phyloP scores from a whole-genome alignment of 2,329 filamentous ascomycete species.

The Ophiostoma fasciatum region DNA sequence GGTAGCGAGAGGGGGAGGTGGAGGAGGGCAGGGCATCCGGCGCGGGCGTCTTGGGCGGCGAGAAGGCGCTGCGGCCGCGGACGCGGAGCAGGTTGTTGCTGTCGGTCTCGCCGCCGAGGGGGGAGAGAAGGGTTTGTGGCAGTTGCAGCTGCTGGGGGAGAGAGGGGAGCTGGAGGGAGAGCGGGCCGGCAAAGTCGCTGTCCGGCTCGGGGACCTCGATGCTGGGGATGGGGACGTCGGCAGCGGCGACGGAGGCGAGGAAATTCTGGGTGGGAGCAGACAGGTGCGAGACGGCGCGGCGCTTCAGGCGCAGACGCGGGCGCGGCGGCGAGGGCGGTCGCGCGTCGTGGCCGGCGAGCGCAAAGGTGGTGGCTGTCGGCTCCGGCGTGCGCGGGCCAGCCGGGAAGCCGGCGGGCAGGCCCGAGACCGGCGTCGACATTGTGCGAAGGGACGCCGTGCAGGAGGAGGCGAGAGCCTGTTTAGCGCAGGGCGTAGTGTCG shows the following conservation, averaged over 20 bases:
- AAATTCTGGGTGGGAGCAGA: slow-evolving; percentile 49
- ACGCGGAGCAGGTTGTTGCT: slow-evolving; percentile 15
- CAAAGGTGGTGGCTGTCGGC: slow-evolving; percentile 20
- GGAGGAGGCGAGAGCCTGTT: no score
- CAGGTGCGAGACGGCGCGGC: slow-evolving; percentile 34
- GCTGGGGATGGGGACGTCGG: slow-evolving; percentile 49
- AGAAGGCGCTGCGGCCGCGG: slow-evolving; percentile 27
- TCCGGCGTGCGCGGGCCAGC: slow-evolving; percentile 37
- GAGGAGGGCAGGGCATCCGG: slow-evolving; percentile 27
- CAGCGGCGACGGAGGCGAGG: slow-evolving; percentile 50
- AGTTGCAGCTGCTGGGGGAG: background rate
- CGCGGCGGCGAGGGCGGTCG: slow-evolving; percentile 34
- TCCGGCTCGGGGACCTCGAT: slow-evolving; percentile 40
- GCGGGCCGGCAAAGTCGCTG: slow-evolving; percentile 5
- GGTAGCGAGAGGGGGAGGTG: slow-evolving; percentile 32
- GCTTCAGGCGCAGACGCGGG: slow-evolving; percentile 39
- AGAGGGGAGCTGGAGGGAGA: background rate
- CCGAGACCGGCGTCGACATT: slow-evolving; percentile 33
- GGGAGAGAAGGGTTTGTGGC: background rate
- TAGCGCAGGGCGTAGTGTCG: slow-evolving; percentile 1
- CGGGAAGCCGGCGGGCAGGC: slow-evolving; percentile 27
- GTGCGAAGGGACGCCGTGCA: no score
- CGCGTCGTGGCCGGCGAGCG: slow-evolving; percentile 17
- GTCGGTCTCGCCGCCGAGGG: background rate
- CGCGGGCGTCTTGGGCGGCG: slow-evolving; percentile 45